Base-by-base conservation (phyloP, 495 filamentous ascomycete genomes). In the Hypoxylon crocopeplum region DNA sequence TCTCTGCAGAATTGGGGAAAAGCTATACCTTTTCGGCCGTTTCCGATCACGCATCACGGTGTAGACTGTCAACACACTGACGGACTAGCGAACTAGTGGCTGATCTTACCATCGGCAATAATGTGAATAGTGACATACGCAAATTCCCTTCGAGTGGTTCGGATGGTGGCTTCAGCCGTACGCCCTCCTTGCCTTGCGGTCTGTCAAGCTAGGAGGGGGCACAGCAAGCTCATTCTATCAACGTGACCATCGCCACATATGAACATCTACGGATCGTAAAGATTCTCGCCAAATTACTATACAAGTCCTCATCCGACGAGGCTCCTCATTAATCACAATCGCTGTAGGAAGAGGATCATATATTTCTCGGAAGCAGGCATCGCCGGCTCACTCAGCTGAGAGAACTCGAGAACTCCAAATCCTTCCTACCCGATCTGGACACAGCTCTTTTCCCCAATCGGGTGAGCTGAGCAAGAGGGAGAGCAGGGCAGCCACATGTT, bases 331-430 rank as follows among this genome's bases (percentile, higher is more conserved):
- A 27, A 27, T 27, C 24, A 27, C 34, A 10, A 13, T 13, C 4
- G 5, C 4, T 19, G 34, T 17, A 21, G 44, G 19, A 41, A 17
- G 52, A 56, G 27, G 13, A 34, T 19, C 12, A 1, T 7, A 13
- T 19, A 34, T 11, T 19, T 3, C 41, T 17, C 33, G 20, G 37
- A 8, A 27, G 5, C 19, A 32, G 37, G 24, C 41, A 12, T 29
- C 20, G 41, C 52, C 52, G 32, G 45, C 54, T 57, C 54, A 48
- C 54, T 57, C 54, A 57, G 54, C 54, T 57, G 54, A 57, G 27
- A 19, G 27, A 13, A 34, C 29, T 13, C 2, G 24, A n/a, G n/a
- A n/a, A n/a, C n/a, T n/a, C n/a, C n/a, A n/a, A 57, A 22, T 57
- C 54, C 37, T 58, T 36, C 38, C 30, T 58, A 10, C 55, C 55